Evolutionary conservation across 306 rosid species (phyloP).

Genomic region (Prunus fruticosa): DNA sequence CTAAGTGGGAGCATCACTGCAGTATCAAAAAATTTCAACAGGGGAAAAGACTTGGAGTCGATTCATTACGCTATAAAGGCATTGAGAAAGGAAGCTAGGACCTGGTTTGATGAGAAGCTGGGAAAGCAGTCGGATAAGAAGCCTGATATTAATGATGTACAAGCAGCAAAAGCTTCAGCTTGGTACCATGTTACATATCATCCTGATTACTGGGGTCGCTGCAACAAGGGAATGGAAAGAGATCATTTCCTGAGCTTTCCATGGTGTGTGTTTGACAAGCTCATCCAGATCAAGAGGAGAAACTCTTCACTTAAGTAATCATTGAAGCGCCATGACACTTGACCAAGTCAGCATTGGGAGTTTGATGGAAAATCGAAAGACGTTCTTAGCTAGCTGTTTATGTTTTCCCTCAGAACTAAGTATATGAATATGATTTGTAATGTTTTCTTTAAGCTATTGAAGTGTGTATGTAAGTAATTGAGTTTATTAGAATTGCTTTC

Average conservation of each 20-base stretch:
- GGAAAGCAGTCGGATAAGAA: not conserved
- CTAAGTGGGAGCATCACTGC: conserved; percentile 51
- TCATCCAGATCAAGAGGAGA: conserved; percentile 29
- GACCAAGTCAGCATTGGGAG: not conserved
- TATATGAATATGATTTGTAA: not conserved
- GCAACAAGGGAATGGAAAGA: conserved; percentile 25
- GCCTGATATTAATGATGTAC: not conserved
- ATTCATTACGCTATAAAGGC: conserved; percentile 43
- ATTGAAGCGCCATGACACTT: not conserved
- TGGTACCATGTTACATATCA: conserved; percentile 53
- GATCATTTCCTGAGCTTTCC: conserved; percentile 43
- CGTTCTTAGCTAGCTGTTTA: not conserved
- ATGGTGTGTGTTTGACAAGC: conserved; percentile 37
- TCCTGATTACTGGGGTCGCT: conserved; percentile 32
- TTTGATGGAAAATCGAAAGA: not conserved
- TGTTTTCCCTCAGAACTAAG: not conserved
- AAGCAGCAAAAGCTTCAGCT: conserved; percentile 47
- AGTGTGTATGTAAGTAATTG: not conserved
- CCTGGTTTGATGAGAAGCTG: conserved; percentile 23
- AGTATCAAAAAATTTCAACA: conserved; percentile 48
- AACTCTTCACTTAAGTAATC: not conserved
- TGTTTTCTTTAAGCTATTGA: not conserved
- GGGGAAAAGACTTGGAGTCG: conserved; percentile 52
- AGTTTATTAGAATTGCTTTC: too few relatives aligned
- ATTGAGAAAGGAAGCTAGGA: conserved; percentile 35